Evolutionary conservation across 345 rosid genomes (phyloP).

Genomic region (Citrus australasica): DNA sequence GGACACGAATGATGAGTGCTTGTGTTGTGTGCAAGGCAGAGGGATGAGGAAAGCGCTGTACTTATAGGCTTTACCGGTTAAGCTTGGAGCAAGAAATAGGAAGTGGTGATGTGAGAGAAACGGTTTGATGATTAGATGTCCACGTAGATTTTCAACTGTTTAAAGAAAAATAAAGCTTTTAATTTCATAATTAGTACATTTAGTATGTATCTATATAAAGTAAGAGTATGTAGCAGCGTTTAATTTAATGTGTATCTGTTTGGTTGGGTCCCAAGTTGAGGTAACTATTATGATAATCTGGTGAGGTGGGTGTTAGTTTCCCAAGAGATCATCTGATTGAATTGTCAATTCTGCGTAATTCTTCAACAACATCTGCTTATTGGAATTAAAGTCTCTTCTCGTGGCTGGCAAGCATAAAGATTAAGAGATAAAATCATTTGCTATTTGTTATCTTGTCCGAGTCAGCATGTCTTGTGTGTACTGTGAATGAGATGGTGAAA

Average conservation of each 20-base stretch:
- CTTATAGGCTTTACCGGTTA: constrained; percentile 13
- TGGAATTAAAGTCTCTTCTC: background rate
- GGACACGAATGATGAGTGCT: background rate
- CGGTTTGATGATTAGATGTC: constrained; percentile 10
- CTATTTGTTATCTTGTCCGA: background rate
- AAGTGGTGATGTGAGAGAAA: constrained; percentile 14
- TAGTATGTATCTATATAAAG: background rate
- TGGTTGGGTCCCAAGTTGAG: background rate
- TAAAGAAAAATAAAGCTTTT: background rate
- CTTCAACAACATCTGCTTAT: background rate
- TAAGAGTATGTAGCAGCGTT: background rate
- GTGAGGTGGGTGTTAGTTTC: background rate
- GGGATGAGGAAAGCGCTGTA: constrained; percentile 6
- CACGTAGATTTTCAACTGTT: background rate
- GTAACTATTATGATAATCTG: background rate
- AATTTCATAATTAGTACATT: constrained; percentile 22
- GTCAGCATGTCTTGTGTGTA: background rate
- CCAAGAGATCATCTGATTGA: constrained; percentile 15
- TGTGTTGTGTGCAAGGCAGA: background rate
- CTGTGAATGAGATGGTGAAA: background rate
- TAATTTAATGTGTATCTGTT: background rate
- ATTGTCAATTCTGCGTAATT: background rate
- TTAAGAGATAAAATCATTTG: background rate
- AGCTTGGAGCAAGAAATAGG: background rate
- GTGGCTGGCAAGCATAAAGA: constrained; percentile 3